Conservation (phyloP, 2,329 filamentous ascomycete genomes). For the Cladosporium oxysporum region DNA sequence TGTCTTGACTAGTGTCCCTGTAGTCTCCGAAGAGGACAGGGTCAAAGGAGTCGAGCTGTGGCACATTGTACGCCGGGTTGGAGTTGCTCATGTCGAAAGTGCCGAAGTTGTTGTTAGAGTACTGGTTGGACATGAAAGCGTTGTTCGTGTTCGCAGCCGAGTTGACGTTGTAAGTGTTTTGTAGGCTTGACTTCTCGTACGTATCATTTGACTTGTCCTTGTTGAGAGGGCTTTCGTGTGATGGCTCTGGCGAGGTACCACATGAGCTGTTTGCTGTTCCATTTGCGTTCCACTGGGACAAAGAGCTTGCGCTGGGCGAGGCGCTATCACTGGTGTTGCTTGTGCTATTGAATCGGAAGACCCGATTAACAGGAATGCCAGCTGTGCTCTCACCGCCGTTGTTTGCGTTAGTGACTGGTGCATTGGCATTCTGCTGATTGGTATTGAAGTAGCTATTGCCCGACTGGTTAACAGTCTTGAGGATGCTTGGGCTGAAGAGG, state of each 20-base stretch:
- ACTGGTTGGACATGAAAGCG: constrained; percentile 14
- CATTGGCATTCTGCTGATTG: constrained; percentile 23
- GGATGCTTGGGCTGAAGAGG: constrained; percentile 60
- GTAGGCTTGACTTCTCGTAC: constrained; percentile 15
- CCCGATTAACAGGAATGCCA: constrained; percentile 42
- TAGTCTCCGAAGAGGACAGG: constrained; percentile 91
- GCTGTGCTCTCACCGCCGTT: constrained; percentile 46
- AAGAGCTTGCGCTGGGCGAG: constrained; percentile 55
- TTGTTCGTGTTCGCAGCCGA: constrained; percentile 13
- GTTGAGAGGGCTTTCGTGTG: constrained; percentile 70
- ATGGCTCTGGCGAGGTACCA: constrained; percentile 76
- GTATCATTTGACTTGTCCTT: constrained; percentile 35
- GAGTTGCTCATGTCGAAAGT: constrained; percentile 23
- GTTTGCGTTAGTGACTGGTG: constrained; percentile 29
- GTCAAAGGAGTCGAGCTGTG: constrained; percentile 72
- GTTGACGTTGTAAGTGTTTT: constrained; percentile 17
- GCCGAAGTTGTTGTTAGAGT: constrained; percentile 18
- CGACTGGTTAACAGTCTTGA: constrained; percentile 45
- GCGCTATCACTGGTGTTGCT: constrained; percentile 49
- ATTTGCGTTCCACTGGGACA: constrained; percentile 52
- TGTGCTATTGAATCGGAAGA: constrained; percentile 54
- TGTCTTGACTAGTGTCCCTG: constrained; percentile 82
- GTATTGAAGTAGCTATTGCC: constrained; percentile 38
- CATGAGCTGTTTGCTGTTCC: constrained; percentile 66
- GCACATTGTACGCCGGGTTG: constrained; percentile 31